Evolutionary conservation across 257 asterid genomes (phyloP).

Genomic region (Misopates orontium): DNA sequence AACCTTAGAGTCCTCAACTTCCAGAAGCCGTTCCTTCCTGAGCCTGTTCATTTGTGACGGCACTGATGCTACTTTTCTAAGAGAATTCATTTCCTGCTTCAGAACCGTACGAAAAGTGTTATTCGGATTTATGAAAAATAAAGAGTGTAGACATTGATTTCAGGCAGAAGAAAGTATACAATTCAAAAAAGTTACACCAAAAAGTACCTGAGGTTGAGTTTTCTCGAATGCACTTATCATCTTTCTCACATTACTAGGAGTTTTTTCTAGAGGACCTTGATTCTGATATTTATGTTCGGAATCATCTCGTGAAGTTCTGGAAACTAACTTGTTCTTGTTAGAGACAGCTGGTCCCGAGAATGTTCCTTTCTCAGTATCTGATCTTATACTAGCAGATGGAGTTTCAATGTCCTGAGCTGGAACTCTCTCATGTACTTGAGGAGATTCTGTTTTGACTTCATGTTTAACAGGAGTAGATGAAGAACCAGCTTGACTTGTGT

Average conservation of each 20-base stretch:
- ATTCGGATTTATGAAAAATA: constrained; percentile 16
- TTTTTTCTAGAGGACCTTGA: constrained; percentile 37
- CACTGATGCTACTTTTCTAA: constrained; percentile 40
- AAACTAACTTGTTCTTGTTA: constrained; percentile 26
- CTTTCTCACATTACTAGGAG: constrained; percentile 69
- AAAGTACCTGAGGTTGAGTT: constrained; percentile 59
- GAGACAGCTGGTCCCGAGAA: constrained; percentile 26
- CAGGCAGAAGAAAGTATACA: constrained; percentile 14
- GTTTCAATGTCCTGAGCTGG: constrained; percentile 33
- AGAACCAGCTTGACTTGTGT: constrained; percentile 42
- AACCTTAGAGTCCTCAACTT: constrained; percentile 29
- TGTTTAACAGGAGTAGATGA: constrained; percentile 39
- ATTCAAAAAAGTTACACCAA: neutral
- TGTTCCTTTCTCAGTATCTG: constrained; percentile 32
- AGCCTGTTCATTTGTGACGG: constrained; percentile 45
- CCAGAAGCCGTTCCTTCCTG: constrained; percentile 37
- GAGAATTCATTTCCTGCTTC: constrained; percentile 53
- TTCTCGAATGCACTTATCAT: constrained; percentile 80
- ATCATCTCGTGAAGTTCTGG: constrained; percentile 32
- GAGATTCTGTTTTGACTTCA: constrained; percentile 27
- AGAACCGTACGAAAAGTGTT: constrained; percentile 24
- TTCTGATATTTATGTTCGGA: constrained; percentile 26
- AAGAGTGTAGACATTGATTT: neutral
- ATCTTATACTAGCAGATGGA: constrained; percentile 21
- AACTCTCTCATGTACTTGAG: constrained; percentile 27